Base-by-base conservation (phyloP, 306 rosid species). In the Cotoneaster glaucophyllus region DNA sequence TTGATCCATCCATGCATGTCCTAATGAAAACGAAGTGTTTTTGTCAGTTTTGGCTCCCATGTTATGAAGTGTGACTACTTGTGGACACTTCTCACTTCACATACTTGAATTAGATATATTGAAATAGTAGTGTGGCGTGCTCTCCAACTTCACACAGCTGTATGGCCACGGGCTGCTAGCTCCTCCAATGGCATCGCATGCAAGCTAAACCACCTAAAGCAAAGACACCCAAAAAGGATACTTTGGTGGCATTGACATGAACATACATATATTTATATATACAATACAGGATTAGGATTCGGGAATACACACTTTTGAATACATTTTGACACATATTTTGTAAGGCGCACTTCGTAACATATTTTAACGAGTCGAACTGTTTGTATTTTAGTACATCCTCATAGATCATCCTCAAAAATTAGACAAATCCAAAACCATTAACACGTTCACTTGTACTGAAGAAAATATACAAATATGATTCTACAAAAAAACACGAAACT, bases 71-170 rank as follows among this genome's bases (percentile, higher is more conserved):
- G 39, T 73, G 76, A 25, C 67, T 39, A 25, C 67, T 63, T 65
- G 69, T 65, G 69, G 69, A 65, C 69, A 34, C 25, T 65, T 32
- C 7, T 65, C 68, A 64, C 24, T 29, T 9, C 68, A 5, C 8
- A 61, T 6, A 26, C 21, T 61, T 28, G 17, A 61, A 64, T 59
- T 22, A 64, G 17, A 70, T 53, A 21, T 21, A 34, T 19, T 9
- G 43, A 22, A 25, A 13, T 34, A n/a, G 65, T 34, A 43, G 48
- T 57, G 12, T 41, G 68, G 77, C 68, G 77, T 73, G 77, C 57
- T 59, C 57, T 37, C 54, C 68, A 41, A 73, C 77, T 73, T 25
- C 77, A 41, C 41, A 58, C 77, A 59, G 68, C 77, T 73, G 68
- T 31, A 59, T 59, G 77, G 77, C 68, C 44, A 31, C n/a, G 22